These are phyloP conservation scores for Hirschioporus abietinus DNA, from an alignment of 768 basidiomycete species.

Conservation along the genomic window DNA sequence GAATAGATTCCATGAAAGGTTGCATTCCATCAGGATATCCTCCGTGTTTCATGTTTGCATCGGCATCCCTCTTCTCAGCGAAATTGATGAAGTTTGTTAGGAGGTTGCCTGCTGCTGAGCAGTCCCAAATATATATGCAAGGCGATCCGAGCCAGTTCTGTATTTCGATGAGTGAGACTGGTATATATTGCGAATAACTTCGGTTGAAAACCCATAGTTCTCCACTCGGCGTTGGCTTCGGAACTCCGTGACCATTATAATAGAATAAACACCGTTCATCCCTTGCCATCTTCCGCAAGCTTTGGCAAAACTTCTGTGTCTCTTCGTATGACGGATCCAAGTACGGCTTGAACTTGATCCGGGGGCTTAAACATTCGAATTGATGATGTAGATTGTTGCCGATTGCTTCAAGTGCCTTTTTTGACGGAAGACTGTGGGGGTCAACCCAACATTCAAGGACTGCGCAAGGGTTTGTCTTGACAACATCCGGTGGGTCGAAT, in stretches of 20 bases:
- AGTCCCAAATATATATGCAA: slow-evolving; percentile 98
- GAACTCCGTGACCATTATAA: slow-evolving; percentile 98
- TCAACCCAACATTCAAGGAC: slow-evolving; percentile 97
- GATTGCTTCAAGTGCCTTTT: slow-evolving; percentile 91
- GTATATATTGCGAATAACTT: slow-evolving; percentile 97
- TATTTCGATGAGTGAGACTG: slow-evolving; percentile 89
- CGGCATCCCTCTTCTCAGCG: slow-evolving; percentile 70
- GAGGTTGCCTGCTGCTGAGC: slow-evolving; percentile 94
- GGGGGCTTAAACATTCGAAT: slow-evolving; percentile 91
- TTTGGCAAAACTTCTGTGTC: slow-evolving; percentile 79
- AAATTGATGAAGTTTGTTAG: slow-evolving; percentile 83
- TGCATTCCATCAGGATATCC: slow-evolving; percentile 58
- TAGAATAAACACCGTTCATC: slow-evolving; percentile 94
- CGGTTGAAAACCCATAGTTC: slow-evolving; percentile 99
- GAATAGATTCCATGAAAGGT: slow-evolving; percentile 82
- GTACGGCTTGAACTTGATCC: slow-evolving; percentile 91
- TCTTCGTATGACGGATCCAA: slow-evolving; percentile 95
- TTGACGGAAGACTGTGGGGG: slow-evolving; percentile 85
- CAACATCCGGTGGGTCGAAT: slow-evolving; percentile 94
- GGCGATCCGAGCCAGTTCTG: slow-evolving; percentile 93
- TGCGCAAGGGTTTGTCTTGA: slow-evolving; percentile 96
- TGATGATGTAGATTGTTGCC: slow-evolving; percentile 91
- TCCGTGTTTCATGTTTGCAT: slow-evolving; percentile 50
- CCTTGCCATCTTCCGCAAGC: slow-evolving; percentile 80
- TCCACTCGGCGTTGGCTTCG: slow-evolving; percentile 90